Percentiles rank a stretch among this genome's conserved stretches.
Conservation (phyloP, 257 asterid genomes). For the Echium plantagineum region DNA sequence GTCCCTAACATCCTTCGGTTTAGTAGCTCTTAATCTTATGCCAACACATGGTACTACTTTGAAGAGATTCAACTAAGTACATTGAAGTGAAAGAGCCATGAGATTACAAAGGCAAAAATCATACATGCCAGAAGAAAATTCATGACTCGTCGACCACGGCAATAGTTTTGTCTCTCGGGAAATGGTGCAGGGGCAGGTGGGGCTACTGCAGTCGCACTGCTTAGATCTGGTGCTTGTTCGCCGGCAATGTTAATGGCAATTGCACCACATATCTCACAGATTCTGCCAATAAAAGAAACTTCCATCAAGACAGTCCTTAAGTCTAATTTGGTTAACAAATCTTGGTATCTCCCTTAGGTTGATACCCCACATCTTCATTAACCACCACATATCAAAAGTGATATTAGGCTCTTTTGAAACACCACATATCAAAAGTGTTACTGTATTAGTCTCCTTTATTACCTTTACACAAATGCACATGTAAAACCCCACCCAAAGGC, state of each 20-base stretch:
- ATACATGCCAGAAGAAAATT: conserved; percentile 41
- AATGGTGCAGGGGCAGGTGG: conserved; percentile 15
- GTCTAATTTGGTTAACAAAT: not conserved
- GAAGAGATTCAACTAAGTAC: conserved; percentile 20
- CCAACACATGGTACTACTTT: not conserved
- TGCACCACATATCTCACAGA: conserved; percentile 43
- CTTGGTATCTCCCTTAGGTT: not conserved
- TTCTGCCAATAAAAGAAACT: conserved; percentile 17
- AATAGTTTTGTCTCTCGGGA: conserved; percentile 23
- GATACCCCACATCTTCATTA: conserved; percentile 5
- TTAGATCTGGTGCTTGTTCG: conserved; percentile 22
- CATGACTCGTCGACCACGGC: conserved; percentile 37
- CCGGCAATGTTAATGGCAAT: conserved; percentile 27
- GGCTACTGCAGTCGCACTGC: conserved; percentile 9
- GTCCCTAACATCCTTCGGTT: too few relatives aligned
- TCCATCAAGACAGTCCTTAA: not conserved
- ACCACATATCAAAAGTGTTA: conserved; percentile 1
- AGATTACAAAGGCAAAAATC: conserved; percentile 39
- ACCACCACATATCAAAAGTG: conserved; percentile 3
- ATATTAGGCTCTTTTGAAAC: not conserved
- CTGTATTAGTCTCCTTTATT: too few relatives aligned
- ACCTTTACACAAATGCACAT: not conserved
- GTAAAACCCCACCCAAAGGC: not conserved
- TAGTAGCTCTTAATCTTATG: too few relatives aligned
- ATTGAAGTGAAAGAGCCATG: conserved; percentile 46